Evolutionary conservation across 495 filamentous ascomycete genomes (phyloP), one percentile per base, ranked within the genome.

Genomic region (Opeltia flavorubescens): DNA sequence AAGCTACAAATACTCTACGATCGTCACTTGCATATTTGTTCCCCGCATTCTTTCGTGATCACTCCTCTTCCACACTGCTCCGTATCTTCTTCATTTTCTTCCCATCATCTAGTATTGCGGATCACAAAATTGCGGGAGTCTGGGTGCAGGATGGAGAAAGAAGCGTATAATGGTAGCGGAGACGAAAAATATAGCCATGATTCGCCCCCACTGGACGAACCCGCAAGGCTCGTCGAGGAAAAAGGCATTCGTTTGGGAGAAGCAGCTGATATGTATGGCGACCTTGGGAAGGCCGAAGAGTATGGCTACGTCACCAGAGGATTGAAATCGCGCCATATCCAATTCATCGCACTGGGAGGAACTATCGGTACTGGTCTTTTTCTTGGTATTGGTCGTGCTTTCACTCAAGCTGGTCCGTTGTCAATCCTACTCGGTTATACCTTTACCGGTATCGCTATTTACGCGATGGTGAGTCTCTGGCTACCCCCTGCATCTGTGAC

Each of bases 341-440:
- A 74, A 51, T 70, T 77, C 53, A 70, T 74, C 25, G 71, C 70
- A 29, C 59, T 75, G 4, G 82, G 83, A 54, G 81, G 81, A 42
- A 81, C 81, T 17, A 81, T 87, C 54, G 83, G 82, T 12, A 87
- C 82, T 3, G 83, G 81, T 39, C 66, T 87, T 31, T 87, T 88
- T 66, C 64, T 86, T 21, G 81, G 83, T 46, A 80, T 76, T 44
- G 81, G 82, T 25, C 63, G 62, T 35, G 74, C 78, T 9, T 70
- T 86, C 45, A 67, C 73, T 13, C 71, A 64, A 24, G 68, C 77
- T 50, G 81, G 81, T 23, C 82, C 82, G 12, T 69, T 78, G 1
- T 80, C 75, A 11, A 68, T 84, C 46, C 65, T 89, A 36, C 66
- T 88, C 31, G 77, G 78, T 17, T 85, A 82, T 53, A 54, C 77